Percentiles rank a stretch among this genome's conserved stretches.
Conservation (phyloP, 192 early-diverging fungal genomes). For the Phycomyces nitens region DNA sequence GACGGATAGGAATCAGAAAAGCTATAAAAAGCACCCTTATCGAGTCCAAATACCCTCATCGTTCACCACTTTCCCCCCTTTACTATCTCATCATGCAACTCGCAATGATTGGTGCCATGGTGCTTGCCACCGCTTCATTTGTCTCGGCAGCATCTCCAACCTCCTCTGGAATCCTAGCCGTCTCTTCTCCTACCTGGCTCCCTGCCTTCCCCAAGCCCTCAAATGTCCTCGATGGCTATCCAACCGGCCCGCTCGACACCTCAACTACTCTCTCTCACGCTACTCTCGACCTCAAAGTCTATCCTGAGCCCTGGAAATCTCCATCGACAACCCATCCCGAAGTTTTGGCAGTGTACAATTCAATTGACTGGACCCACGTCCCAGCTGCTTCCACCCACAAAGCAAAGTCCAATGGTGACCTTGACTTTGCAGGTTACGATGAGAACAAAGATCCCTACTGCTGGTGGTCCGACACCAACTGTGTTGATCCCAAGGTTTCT, state of each 20-base stretch:
- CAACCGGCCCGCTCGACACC: conserved; percentile 8
- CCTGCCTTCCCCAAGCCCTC: conserved; percentile 13
- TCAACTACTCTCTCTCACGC: conserved; percentile 1
- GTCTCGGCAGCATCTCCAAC: conserved; percentile 3
- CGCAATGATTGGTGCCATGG: neutral
- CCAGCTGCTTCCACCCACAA: conserved; percentile 10
- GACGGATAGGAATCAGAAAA: neutral
- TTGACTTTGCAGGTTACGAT: neutral
- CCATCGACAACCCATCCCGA: conserved; percentile 33
- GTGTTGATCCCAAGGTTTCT: conserved; percentile 6
- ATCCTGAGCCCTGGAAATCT: conserved; percentile 22
- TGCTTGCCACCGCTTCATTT: conserved; percentile 6
- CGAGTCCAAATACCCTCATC: no score
- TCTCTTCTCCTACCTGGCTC: conserved; percentile 26
- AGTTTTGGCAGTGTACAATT: conserved; percentile 13
- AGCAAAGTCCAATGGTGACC: conserved; percentile 15
- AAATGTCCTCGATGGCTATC: conserved; percentile 11
- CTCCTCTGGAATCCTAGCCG: conserved; percentile 7
- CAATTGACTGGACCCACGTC: conserved; percentile 23
- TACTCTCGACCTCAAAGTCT: conserved; percentile 13
- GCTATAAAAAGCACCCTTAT: neutral
- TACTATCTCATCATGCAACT: conserved; percentile 10
- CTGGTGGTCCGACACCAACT: conserved; percentile 23
- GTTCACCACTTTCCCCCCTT: no score
- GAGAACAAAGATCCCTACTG: conserved; percentile 16